Evolutionary conservation across 306 rosid species (phyloP).

Genomic region (Acacia crassicarpa): DNA sequence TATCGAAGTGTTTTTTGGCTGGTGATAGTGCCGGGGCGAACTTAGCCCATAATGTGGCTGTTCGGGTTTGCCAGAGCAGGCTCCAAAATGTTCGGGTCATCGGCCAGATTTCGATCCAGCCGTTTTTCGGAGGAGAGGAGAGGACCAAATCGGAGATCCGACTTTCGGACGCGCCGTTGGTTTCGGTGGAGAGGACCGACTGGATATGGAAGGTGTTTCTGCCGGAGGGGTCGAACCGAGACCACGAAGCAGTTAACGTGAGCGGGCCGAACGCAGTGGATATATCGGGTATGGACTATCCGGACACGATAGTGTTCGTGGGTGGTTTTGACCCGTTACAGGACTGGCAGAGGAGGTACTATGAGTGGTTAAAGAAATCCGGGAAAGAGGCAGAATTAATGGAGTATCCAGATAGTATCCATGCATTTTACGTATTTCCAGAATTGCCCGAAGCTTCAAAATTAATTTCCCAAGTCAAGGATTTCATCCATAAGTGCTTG

Average conservation of each 20-base stretch:
- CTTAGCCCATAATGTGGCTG: conserved; percentile 65
- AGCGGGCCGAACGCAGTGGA: conserved; percentile 59
- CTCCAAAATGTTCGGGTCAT: background rate
- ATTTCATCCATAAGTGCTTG: no score
- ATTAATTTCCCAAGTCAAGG: no score
- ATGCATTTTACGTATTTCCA: conserved; percentile 63
- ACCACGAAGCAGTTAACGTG: conserved; percentile 54
- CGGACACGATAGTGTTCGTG: conserved; percentile 57
- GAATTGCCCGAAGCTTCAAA: no score
- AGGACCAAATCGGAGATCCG: conserved; percentile 58
- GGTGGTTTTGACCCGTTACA: conserved; percentile 74
- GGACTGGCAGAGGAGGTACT: conserved; percentile 73
- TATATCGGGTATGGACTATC: conserved; percentile 54
- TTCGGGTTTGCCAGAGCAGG: conserved; percentile 32
- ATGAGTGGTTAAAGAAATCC: conserved; percentile 51
- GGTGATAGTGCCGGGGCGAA: conserved; percentile 92
- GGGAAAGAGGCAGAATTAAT: conserved; percentile 52
- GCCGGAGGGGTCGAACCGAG: conserved; percentile 54
- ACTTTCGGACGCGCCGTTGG: conserved; percentile 35
- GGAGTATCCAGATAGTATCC: conserved; percentile 57
- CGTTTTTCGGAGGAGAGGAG: conserved; percentile 82
- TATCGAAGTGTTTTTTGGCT: conserved; percentile 52
- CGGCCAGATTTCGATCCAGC: conserved; percentile 66
- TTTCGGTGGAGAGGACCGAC: conserved; percentile 47
- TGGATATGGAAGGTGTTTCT: conserved; percentile 68